These are phyloP conservation scores for Pholiota microspora DNA, from an alignment of 768 basidiomycete species.

Conservation along the genomic window DNA sequence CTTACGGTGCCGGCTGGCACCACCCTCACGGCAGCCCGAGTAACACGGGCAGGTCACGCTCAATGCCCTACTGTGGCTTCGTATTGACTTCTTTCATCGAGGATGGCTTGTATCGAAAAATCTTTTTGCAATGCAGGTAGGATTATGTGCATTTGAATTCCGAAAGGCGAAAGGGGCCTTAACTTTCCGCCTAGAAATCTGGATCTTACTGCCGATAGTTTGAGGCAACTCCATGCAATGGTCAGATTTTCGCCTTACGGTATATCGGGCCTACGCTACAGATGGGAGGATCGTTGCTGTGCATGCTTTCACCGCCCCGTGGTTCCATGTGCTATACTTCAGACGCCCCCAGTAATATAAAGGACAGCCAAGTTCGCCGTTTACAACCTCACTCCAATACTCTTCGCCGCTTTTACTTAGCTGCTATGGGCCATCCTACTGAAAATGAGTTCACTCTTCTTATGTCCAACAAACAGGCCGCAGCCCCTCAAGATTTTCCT, in stretches of 20 bases:
- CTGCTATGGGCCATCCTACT: constrained; percentile 8
- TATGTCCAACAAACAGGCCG: constrained; percentile 3
- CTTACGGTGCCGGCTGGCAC: neutral
- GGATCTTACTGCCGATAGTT: neutral
- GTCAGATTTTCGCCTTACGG: neutral
- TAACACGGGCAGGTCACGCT: neutral
- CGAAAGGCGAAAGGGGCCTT: neutral
- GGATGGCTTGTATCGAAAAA: neutral
- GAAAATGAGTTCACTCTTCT: constrained; percentile 11
- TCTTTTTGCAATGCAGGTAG: neutral
- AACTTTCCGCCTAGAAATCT: neutral
- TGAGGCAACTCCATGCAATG: neutral
- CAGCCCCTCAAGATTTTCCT: constrained; percentile 26
- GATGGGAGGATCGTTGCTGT: neutral
- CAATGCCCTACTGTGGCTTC: neutral
- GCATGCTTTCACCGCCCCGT: neutral
- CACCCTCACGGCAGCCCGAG: neutral
- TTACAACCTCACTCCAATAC: neutral
- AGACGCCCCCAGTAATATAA: neutral
- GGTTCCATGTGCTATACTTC: neutral
- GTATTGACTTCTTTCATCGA: neutral
- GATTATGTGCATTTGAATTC: neutral
- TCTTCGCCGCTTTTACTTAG: neutral
- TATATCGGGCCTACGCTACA: neutral
- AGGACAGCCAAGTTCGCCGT: too few species aligned